Percentiles rank a stretch among this genome's conserved stretches.
Conservation (phyloP, 2,329 filamentous ascomycete species). For the Albophoma yamanashiensis region DNA sequence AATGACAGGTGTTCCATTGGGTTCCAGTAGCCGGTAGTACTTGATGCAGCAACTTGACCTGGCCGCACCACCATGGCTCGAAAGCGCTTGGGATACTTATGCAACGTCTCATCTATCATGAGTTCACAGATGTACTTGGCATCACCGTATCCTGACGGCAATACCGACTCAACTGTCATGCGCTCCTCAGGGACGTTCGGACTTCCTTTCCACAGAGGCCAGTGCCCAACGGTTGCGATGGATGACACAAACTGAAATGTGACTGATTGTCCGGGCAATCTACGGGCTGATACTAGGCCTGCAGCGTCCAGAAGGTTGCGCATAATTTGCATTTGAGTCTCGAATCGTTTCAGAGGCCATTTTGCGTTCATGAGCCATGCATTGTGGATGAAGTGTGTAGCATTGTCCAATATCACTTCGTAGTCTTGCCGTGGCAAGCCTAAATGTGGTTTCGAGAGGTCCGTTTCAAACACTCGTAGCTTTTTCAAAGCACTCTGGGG, state of each 20-base stretch:
- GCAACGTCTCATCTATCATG: slow-evolving; percentile 37
- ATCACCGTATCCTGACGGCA: slow-evolving; percentile 37
- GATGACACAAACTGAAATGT: slow-evolving; percentile 31
- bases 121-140: slow-evolving; percentile 39
- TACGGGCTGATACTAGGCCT: slow-evolving; percentile 13
- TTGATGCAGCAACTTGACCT: slow-evolving; percentile 42
- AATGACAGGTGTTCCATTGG: slow-evolving; percentile 37
- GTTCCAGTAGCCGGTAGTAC: slow-evolving; percentile 42
- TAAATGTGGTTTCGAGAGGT: slow-evolving; percentile 21
- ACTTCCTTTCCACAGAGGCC: slow-evolving; percentile 11
- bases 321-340: slow-evolving; percentile 32
- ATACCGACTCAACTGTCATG: slow-evolving; percentile 24
- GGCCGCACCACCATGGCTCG: slow-evolving; percentile 31
- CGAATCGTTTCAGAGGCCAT: slow-evolving; percentile 24
- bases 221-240: slow-evolving; percentile 23
- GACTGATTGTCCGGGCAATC: slow-evolving; percentile 4
- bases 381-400: slow-evolving; percentile 40
- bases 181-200: slow-evolving; percentile 30
- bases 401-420: slow-evolving; percentile 17
- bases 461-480: neutral
- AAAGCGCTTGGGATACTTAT: slow-evolving; percentile 28
- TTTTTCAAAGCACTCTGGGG: neutral
- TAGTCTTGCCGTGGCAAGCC: slow-evolving; percentile 29
- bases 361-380: slow-evolving; percentile 36
- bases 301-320: slow-evolving; percentile 35